Evolutionary conservation across 2,329 filamentous ascomycete genomes (phyloP).

Genomic region (Fusarium devonianum): DNA sequence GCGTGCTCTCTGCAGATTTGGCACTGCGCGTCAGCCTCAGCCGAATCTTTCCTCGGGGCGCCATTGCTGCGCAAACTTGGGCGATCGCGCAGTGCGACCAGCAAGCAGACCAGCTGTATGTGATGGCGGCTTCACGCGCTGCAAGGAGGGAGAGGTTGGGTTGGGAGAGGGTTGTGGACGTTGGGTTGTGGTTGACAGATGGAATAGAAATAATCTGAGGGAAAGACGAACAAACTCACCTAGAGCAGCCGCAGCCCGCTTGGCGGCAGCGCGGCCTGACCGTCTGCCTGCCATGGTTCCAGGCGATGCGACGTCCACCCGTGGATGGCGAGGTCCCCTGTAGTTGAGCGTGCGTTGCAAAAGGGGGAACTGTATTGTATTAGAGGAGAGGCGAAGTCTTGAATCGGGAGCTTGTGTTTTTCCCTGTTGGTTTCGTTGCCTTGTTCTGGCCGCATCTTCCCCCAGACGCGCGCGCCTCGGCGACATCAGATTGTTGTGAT

Average conservation of each 20-base stretch:
- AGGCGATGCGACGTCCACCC: conserved; percentile 14
- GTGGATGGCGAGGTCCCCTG: conserved; percentile 17
- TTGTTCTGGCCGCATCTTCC: conserved; percentile 19
- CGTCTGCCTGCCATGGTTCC: conserved; percentile 52
- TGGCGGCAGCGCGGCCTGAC: conserved; percentile 61
- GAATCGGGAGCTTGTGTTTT: conserved; percentile 18
- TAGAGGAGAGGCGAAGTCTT: conserved; percentile 18
- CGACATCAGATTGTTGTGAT: conserved; percentile 34
- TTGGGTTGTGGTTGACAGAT: conserved; percentile 4
- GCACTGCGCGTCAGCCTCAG: conserved; percentile 46
- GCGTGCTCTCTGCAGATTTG: conserved; percentile 50
- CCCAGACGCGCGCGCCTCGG: conserved; percentile 37
- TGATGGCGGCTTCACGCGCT: neutral
- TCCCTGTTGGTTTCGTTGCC: conserved; percentile 14
- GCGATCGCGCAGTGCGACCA: neutral
- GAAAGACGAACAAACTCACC: conserved; percentile 50
- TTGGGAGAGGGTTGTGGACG: conserved; percentile 14
- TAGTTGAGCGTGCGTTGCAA: conserved; percentile 16
- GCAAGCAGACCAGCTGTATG: conserved; percentile 6
- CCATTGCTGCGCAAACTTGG: conserved; percentile 33
- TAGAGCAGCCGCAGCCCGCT: conserved; percentile 60
- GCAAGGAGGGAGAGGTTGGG: neutral
- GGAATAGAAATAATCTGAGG: conserved; percentile 12
- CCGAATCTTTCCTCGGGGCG: conserved; percentile 42
- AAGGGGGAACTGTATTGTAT: too few relatives aligned